These are phyloP conservation scores for Coelastrella sp. DNA, from an alignment of 139 green algal species.

Conservation along the genomic window DNA sequence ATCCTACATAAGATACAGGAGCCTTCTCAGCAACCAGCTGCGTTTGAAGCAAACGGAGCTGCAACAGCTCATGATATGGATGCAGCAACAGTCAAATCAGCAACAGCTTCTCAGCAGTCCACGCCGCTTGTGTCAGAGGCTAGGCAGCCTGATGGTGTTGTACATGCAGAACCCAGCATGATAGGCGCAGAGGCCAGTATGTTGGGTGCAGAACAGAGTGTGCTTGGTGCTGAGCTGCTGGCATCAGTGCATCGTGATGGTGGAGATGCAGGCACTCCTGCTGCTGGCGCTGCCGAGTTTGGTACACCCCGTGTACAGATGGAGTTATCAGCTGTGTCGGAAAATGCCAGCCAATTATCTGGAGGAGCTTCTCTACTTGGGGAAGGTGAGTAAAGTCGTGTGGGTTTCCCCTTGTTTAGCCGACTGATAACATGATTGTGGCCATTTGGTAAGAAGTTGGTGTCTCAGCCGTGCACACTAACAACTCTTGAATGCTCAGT, in stretches of 20 bases:
- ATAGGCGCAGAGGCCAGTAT: neutral
- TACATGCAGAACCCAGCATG: no score
- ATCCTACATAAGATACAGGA: conserved; percentile 26
- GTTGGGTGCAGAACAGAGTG: conserved; percentile 18
- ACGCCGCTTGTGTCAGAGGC: no score
- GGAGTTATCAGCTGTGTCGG: conserved; percentile 28
- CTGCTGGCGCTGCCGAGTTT: neutral
- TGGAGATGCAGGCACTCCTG: neutral
- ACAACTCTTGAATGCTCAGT: no score
- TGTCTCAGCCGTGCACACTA: no score
- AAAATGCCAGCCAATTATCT: neutral
- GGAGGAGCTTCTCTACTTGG: conserved; percentile 17
- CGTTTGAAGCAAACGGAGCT: neutral
- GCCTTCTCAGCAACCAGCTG: no score
- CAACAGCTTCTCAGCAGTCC: neutral
- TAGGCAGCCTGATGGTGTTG: no score
- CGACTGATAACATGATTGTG: no score
- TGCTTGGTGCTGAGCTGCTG: neutral
- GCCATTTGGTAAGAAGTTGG: no score
- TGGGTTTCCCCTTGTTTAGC: no score
- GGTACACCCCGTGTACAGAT: neutral
- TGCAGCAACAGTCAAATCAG: no score
- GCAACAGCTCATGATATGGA: conserved; percentile 9
- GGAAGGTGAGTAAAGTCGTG: conserved; percentile 26
- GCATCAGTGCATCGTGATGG: neutral